phyloP scores from a whole-genome alignment of 306 rosid species.

The Quercus robur region DNA sequence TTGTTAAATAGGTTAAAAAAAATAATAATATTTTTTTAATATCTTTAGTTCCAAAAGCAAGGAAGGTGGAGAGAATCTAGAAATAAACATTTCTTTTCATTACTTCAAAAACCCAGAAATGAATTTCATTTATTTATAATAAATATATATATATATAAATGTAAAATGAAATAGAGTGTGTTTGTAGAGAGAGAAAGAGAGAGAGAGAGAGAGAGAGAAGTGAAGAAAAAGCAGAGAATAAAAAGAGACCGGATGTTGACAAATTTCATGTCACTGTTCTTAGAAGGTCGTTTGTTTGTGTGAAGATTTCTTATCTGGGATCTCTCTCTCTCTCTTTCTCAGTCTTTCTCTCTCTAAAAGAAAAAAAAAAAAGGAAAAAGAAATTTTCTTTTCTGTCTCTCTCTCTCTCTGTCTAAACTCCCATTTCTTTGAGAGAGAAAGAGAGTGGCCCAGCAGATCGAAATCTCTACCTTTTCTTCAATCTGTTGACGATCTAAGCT shows the following conservation, averaged over 20 bases:
- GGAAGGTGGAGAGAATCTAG: slow-evolving; percentile 79
- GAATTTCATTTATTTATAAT: slow-evolving; percentile 4
- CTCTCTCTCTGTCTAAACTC: slow-evolving; percentile 32
- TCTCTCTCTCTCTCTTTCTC: slow-evolving; percentile 60
- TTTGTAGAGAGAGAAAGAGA: neutral
- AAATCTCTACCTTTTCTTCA: slow-evolving; percentile 68
- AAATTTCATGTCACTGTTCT: slow-evolving; percentile 99
- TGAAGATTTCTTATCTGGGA: slow-evolving; percentile 98
- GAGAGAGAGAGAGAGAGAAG: slow-evolving; percentile 45
- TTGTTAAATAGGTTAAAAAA: neutral
- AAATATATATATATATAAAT: slow-evolving; percentile 3
- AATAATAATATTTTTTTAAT: slow-evolving; percentile 1
- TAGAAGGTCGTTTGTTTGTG: slow-evolving; percentile 96
- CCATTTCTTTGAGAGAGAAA: slow-evolving; percentile 33
- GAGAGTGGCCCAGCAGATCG: slow-evolving; percentile 96
- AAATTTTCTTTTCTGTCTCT: slow-evolving; percentile 30
- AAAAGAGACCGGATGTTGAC: slow-evolving; percentile 99
- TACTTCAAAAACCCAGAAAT: slow-evolving; percentile 33
- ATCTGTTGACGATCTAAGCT: slow-evolving; percentile 74
- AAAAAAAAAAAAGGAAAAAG: neutral
- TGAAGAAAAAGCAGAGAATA: slow-evolving; percentile 92
- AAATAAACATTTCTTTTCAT: slow-evolving; percentile 51
- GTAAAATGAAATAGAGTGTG: neutral
- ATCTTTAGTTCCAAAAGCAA: slow-evolving; percentile 37
- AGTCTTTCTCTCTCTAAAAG: slow-evolving; percentile 30